Evolutionary conservation across 1,284 basidiomycete species (phyloP).

Genomic region (Sporisorium scitamineum): DNA sequence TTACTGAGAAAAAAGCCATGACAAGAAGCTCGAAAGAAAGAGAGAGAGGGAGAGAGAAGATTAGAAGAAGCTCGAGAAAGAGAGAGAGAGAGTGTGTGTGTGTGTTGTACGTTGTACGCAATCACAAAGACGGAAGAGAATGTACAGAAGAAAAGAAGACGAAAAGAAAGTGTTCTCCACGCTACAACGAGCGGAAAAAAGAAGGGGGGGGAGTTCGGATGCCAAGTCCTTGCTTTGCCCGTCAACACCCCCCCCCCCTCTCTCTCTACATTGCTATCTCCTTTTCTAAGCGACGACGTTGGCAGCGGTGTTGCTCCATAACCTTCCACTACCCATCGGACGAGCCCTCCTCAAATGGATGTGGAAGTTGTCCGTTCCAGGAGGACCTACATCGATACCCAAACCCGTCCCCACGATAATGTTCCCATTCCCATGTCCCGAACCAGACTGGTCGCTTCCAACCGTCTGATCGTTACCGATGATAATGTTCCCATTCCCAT

Average conservation of each 20-base stretch:
- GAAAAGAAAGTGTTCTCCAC: neutral
- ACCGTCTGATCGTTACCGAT: conserved; percentile 36
- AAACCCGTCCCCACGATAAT: conserved; percentile 23
- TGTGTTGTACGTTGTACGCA: neutral
- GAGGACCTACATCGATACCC: conserved; percentile 29
- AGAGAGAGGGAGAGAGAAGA: no score
- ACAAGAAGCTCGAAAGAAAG: neutral
- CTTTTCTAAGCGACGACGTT: conserved; percentile 1
- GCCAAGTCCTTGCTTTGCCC: neutral
- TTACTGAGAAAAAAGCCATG: neutral
- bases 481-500: conserved; percentile 41
- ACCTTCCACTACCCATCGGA: conserved; percentile 18
- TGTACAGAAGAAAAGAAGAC: neutral
- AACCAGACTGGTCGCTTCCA: conserved; percentile 5
- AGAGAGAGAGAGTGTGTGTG: neutral
- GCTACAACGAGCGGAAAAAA: no score
- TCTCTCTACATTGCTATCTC: neutral
- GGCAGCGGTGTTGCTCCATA: conserved; percentile 8
- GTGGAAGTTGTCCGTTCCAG: conserved; percentile 40
- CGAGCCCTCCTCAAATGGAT: conserved; percentile 19
- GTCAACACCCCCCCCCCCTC: neutral
- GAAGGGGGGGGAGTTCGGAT: neutral
- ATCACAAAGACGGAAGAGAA: neutral
- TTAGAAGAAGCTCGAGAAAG: neutral
- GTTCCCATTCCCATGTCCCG: conserved; percentile 21